Base-by-base conservation (phyloP, 805 yeast species). In the Wickerhamiella dianesei region DNA sequence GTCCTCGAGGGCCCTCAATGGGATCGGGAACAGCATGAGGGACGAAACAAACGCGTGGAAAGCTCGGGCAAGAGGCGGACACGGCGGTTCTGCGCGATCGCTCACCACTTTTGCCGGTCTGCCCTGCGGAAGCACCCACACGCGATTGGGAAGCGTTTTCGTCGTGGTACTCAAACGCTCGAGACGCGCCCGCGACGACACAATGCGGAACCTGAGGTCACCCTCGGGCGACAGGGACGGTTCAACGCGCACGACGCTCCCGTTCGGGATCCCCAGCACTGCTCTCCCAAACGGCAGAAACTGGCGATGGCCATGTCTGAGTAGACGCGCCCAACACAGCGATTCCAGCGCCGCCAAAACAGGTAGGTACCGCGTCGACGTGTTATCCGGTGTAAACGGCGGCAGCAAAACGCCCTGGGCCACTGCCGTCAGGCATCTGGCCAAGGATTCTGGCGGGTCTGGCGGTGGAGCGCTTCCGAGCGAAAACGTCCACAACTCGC, bases 41-140 rank as follows among this genome's bases (percentile, higher is more conserved):
- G 6, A 46, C 40, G 36, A 21, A 20, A 56, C 37, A 2, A 51
- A 16, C 4, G 41, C 21, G 37, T 36, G 25, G 19, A 56, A 49
- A n/a, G 48, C 46, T 3, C 54, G 49, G n/a, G 56, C 53, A 4
- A 52, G 48, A 13, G 44, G 36, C 9, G 45, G 49, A 18, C 50
- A 49, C 5, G 58, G 52, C 6, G 55, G 48, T 14, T 46, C 50
- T 16, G 49, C 44, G 4, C 25, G 20, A 6, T 13, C 25, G 25
- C 41, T 22, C 5, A 39, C 41, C 16, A 39, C 25, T 39, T 14
- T 14, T 19, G 25, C 17, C 32, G 54, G 56, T 49, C 46, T 45
- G 40, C 59, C 59, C 3, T 44, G 49, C 1, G 60, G 60, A 4
- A 56, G 47, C n/a, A 56, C 44, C 54, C 55, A 55, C 16, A 55